phyloP scores from a whole-genome alignment of 169 alveolate species.

The Theileria sp. region DNA sequence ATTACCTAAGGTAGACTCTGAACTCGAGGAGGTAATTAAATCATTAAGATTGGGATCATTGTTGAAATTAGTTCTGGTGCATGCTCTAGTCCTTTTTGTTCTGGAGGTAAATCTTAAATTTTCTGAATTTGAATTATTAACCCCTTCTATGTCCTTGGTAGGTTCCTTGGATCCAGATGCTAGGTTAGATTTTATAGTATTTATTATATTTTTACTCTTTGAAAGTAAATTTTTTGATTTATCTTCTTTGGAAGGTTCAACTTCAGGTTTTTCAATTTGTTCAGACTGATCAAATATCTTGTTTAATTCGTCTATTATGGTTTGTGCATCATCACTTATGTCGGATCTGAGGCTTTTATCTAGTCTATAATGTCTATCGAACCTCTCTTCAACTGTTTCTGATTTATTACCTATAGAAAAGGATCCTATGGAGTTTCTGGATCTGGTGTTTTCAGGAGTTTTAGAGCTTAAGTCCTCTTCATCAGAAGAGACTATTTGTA shows the following conservation, averaged over 20 bases:
- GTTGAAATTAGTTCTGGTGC: background rate
- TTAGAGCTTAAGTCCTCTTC: constrained; percentile 39
- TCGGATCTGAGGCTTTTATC: constrained; percentile 6
- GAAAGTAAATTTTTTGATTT: background rate
- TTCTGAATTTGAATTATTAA: background rate
- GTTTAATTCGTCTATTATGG: constrained; percentile 15
- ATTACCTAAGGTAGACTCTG: background rate
- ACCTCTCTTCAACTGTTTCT: background rate
- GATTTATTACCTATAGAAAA: background rate
- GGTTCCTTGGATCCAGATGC: background rate
- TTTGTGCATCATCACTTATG: background rate
- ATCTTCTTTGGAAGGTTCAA: background rate
- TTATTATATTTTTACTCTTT: constrained; percentile 3
- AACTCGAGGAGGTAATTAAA: background rate
- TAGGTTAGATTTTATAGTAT: background rate
- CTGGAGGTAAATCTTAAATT: background rate
- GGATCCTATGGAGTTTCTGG: background rate
- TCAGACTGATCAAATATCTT: constrained; percentile 11
- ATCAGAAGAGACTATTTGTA: constrained; percentile 38
- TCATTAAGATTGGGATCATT: background rate
- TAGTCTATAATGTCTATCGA: constrained; percentile 15
- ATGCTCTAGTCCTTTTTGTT: background rate
- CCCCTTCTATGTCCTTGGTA: background rate
- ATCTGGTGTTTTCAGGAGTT: background rate
- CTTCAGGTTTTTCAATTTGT: background rate